A percentile compares a stretch with the other conserved stretches of the same genome.
Evolutionary conservation across 148 eudicot species (phyloP).

Genomic region (Amaranthus palmeri): DNA sequence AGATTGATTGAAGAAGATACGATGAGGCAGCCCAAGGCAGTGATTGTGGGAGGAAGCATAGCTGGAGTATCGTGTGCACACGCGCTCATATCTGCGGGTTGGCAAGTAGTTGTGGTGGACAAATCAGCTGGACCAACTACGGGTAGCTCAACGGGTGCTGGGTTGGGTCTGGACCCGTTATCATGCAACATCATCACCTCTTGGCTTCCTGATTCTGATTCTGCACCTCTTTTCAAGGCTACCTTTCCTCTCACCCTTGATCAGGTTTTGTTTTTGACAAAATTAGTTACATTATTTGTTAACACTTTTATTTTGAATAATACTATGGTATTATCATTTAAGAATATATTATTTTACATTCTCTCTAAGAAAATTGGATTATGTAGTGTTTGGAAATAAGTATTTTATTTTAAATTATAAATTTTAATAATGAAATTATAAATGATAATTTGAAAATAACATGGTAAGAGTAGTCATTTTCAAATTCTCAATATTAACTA

Average conservation of each 20-base stretch:
- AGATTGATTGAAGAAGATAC: not conserved
- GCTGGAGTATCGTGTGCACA: constrained; percentile 63
- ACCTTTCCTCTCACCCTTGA: constrained; percentile 59
- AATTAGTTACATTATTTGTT: not conserved
- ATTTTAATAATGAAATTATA: too few species aligned
- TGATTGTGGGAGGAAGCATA: constrained; percentile 87
- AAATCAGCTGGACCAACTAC: constrained; percentile 50
- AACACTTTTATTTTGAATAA: not conserved
- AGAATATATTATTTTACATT: too few species aligned
- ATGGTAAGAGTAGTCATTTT: too few species aligned
- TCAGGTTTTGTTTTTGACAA: constrained; percentile 26
- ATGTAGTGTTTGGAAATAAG: too few species aligned
- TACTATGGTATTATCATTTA: not conserved
- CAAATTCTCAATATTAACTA: too few species aligned
- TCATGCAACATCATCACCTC: constrained; percentile 40
- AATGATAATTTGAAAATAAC: too few species aligned
- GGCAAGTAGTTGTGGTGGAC: constrained; percentile 71
- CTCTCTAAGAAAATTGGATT: too few species aligned
- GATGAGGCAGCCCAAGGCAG: constrained; percentile 37
- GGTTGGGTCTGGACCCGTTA: constrained; percentile 62
- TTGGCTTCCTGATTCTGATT: constrained; percentile 37
- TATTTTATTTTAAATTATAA: too few species aligned
- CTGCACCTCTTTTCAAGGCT: constrained; percentile 27
- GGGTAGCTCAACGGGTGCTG: constrained; percentile 79
- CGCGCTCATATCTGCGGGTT: constrained; percentile 63